Conservation (phyloP, 2,329 filamentous ascomycete species). For the Arthroderma sp. region DNA sequence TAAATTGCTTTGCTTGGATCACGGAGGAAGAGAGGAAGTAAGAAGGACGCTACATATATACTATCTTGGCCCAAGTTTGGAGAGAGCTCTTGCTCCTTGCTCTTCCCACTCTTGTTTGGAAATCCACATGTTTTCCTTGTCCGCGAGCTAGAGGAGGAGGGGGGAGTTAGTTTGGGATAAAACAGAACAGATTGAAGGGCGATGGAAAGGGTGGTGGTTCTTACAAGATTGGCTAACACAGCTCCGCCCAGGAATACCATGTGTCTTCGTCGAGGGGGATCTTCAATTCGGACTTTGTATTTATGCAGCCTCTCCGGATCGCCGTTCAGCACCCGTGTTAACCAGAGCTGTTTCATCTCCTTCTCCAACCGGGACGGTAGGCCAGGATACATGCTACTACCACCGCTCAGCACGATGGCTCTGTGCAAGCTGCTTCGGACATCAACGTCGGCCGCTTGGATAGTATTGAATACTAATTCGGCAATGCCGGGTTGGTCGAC, state of each 20-base stretch:
- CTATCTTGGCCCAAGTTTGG: conserved; percentile 85
- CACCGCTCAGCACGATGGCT: conserved; percentile 90
- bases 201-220: conserved; percentile 13
- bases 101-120: conserved; percentile 95
- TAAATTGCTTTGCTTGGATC: background rate
- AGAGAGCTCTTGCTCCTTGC: conserved; percentile 67
- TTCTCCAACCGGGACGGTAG: conserved; percentile 91
- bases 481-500: conserved; percentile 94
- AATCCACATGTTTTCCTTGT: conserved; percentile 99
- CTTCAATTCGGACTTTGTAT: conserved; percentile 99
- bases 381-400: conserved; percentile 97
- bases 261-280: conserved; percentile 86
- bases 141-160: conserved; percentile 54
- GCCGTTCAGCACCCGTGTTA: conserved; percentile 77
- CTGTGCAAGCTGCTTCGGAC: conserved; percentile 90
- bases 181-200: conserved; percentile 7
- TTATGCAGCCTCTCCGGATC: conserved; percentile 88
- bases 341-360: conserved; percentile 96
- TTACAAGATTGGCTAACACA: conserved; percentile 81
- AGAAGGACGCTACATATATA: background rate
- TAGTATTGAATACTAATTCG: conserved; percentile 97
- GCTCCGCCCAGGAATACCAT: conserved; percentile 99
- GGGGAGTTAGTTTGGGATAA: conserved; percentile 3
- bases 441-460: conserved; percentile 89
- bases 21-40: too few species aligned